These are phyloP conservation scores for Bacterosira constricta DNA, from an alignment of 108 stramenopile genomes.

Conservation along the genomic window DNA sequence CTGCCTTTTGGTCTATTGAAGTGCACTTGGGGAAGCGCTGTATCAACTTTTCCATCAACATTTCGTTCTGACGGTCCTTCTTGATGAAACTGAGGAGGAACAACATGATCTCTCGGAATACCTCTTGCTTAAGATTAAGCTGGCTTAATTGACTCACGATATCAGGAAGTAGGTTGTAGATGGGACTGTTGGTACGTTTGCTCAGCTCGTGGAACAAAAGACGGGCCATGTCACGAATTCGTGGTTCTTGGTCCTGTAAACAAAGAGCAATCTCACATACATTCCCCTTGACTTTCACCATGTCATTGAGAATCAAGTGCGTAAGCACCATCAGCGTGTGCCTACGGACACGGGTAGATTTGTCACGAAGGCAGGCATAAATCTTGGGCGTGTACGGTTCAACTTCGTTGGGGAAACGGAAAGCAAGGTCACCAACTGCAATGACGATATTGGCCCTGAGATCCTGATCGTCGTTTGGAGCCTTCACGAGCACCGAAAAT, in stretches of 20 bases:
- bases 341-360: constrained; percentile 84
- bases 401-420: constrained; percentile 97
- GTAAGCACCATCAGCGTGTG: constrained; percentile 97
- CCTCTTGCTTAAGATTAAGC: constrained; percentile 60
- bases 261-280: constrained; percentile 95
- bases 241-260: constrained; percentile 80
- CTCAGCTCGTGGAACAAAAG: constrained; percentile 94
- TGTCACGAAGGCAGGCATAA: constrained; percentile 95
- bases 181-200: constrained; percentile 92
- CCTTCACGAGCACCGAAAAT: constrained; percentile 89
- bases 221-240: constrained; percentile 91
- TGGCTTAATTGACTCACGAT: constrained; percentile 92
- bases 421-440: constrained; percentile 95
- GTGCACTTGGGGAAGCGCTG: constrained; percentile 86
- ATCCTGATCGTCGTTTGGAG: constrained; percentile 72
- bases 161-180: constrained; percentile 99
- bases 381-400: constrained; percentile 96
- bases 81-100: constrained; percentile 96
- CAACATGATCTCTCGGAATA: constrained; percentile 87
- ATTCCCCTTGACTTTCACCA: constrained; percentile 98
- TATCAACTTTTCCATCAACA: constrained; percentile 92
- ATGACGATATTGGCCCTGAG: constrained; percentile 94
- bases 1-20: constrained; percentile 75
- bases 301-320: constrained; percentile 97
- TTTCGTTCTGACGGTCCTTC: constrained; percentile 94